These are phyloP conservation scores for Astrothelium macrocarpum DNA, from an alignment of 495 filamentous ascomycete species.

Conservation along the genomic window DNA sequence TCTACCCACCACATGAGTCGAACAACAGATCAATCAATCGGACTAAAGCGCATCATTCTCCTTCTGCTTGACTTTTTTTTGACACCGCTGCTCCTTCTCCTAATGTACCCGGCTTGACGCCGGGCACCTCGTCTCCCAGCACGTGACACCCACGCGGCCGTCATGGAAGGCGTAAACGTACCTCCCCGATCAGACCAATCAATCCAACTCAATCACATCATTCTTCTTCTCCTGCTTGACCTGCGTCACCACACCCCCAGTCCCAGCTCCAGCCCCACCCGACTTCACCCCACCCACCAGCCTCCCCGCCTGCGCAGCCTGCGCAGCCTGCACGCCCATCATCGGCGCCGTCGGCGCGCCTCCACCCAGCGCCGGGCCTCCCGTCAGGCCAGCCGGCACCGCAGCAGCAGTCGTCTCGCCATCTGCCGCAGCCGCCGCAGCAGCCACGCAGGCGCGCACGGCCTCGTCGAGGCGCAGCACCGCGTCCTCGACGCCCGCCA, in stretches of 20 bases:
- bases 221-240: constrained; percentile 4
- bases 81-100: no score
- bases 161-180: no score
- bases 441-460: constrained; percentile 9
- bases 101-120: no score
- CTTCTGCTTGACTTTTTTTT: constrained; percentile 2
- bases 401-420: no score
- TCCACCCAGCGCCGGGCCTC: background rate
- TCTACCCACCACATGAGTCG: background rate
- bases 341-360: background rate
- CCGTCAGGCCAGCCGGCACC: background rate
- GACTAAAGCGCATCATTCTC: background rate
- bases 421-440: background rate
- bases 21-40: background rate
- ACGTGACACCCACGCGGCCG: no score
- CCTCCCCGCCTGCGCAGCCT: background rate
- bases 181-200: background rate
- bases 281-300: background rate
- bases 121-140: no score
- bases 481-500: constrained; percentile 20
- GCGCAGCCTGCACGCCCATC: background rate
- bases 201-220: constrained; percentile 6
- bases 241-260: background rate
- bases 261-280: background rate
- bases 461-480: constrained; percentile 25